Evolutionary conservation across 148 eudicot genomes (phyloP).

Genomic region (Vaccinium darrowii): DNA sequence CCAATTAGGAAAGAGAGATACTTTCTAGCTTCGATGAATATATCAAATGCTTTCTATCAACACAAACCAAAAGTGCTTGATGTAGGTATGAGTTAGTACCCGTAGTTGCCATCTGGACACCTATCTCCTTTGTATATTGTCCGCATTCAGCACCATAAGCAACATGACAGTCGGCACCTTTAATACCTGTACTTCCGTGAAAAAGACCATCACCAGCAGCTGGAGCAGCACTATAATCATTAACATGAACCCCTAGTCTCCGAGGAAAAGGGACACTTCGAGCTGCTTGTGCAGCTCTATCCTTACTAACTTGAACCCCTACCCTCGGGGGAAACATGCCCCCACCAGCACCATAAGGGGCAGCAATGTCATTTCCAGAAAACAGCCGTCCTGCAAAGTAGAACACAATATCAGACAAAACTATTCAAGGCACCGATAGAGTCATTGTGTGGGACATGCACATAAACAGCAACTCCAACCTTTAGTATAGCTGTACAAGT

Average conservation of each 20-base stretch:
- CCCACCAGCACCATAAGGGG: slow-evolving; percentile 4
- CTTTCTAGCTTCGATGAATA: not conserved
- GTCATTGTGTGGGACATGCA: not conserved
- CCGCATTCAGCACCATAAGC: slow-evolving; percentile 1
- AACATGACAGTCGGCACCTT: not conserved
- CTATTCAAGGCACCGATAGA: not conserved
- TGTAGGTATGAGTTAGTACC: not conserved
- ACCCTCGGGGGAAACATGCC: slow-evolving; percentile 12
- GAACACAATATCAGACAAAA: not conserved
- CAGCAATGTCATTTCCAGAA: slow-evolving; percentile 8
- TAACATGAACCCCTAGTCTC: slow-evolving; percentile 27
- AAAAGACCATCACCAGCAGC: slow-evolving; percentile 11
- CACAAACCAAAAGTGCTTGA: not conserved
- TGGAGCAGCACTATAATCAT: slow-evolving; percentile 22
- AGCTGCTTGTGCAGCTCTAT: slow-evolving; percentile 13
- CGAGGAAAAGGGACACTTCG: slow-evolving; percentile 18
- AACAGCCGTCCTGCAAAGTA: not conserved
- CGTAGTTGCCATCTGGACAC: not conserved
- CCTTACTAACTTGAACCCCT: not conserved
- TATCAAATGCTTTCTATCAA: not conserved
- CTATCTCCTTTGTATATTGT: slow-evolving; percentile 13
- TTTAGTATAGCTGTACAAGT: not conserved
- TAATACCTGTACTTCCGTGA: not conserved
- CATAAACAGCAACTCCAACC: not conserved
- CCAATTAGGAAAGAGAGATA: not conserved